These are phyloP conservation scores for Chalciporus sp. DNA, from an alignment of 1,284 basidiomycete species.

Conservation along the genomic window DNA sequence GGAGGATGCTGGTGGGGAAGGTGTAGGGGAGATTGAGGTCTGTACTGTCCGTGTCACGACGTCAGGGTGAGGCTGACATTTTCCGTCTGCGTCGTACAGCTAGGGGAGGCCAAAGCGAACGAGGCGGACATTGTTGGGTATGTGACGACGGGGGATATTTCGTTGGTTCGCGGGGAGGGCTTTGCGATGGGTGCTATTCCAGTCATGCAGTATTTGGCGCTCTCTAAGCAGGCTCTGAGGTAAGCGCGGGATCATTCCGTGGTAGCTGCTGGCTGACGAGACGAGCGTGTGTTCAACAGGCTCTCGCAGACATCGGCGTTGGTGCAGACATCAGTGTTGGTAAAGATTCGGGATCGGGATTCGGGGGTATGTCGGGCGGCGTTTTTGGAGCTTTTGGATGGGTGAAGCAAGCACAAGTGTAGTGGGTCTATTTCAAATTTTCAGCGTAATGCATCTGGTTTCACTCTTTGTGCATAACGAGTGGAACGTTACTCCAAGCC, in stretches of 20 bases:
- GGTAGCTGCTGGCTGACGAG: no score
- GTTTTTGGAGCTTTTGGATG: conserved; percentile 38
- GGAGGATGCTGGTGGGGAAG: conserved; percentile 42
- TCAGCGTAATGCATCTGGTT: no score
- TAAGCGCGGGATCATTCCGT: conserved; percentile 22
- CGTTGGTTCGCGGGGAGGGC: conserved; percentile 73
- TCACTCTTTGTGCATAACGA: no score
- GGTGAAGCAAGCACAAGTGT: conserved; percentile 1
- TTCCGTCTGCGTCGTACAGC: conserved; percentile 34
- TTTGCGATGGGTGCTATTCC: conserved; percentile 75
- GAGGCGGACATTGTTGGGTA: conserved; percentile 68
- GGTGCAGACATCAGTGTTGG: conserved; percentile 39
- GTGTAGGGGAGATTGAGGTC: conserved; percentile 38
- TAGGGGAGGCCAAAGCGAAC: conserved; percentile 45
- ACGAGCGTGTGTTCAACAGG: conserved; percentile 8
- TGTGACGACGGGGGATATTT: conserved; percentile 79
- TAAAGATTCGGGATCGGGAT: conserved; percentile 52
- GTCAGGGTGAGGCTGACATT: background rate
- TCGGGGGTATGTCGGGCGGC: conserved; percentile 48
- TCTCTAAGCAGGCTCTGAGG: conserved; percentile 55
- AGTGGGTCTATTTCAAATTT: no score
- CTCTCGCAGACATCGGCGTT: conserved; percentile 30
- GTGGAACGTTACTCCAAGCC: no score
- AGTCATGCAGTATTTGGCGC: conserved; percentile 52
- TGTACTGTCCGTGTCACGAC: background rate